Base-by-base conservation (phyloP, 768 basidiomycete species). In the Boletus coccyginus region DNA sequence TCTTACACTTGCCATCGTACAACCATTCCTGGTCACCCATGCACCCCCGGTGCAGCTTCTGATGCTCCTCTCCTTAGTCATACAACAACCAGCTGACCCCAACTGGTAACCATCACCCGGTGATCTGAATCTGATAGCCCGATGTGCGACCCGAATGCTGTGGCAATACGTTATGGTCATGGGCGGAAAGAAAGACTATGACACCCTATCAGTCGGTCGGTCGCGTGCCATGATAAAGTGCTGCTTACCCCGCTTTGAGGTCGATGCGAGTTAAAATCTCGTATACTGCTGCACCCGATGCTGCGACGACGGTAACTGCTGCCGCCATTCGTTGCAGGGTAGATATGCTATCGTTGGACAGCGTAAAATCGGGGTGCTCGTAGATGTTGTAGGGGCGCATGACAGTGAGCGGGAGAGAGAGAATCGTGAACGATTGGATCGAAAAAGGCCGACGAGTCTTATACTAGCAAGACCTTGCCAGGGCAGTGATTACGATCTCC, bases 381-480 rank as follows among this genome's bases (percentile, higher is more conserved):
- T 70, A 70, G 57, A 68, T 69, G 60, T 66, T 60, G 58, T 72
- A 72, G 45, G 70, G 63, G 19, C 70, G 70, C 70, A 72, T 72
- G 54, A 32, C 24, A 33, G 14, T 40, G 32, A 50, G 24, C 2
- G 16, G 24, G n/a, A n/a, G 21, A 5, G 27, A 35, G 16, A 38
- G 38, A 44, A 29, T 10, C 29, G 33, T 19, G 50, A 17, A 29
- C 40, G n/a, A 36, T 29, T 38, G 1, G 27, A 14, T 16, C 19
- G n/a, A n/a, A 7, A 29, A 35, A 7, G 16, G 19, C 19, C 31
- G 21, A 33, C 5, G 40, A 0, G 48, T 56, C 60, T 60, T 60
- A 61, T 60, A 46, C 40, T 4, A 9, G 13, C 21, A 21, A 24
- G 21, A 21, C 8, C 33, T 41, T 32, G 50, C 46, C 27, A 44